Evolutionary conservation across 306 rosid genomes (phyloP).

Genomic region (Fragaria ananassa): DNA sequence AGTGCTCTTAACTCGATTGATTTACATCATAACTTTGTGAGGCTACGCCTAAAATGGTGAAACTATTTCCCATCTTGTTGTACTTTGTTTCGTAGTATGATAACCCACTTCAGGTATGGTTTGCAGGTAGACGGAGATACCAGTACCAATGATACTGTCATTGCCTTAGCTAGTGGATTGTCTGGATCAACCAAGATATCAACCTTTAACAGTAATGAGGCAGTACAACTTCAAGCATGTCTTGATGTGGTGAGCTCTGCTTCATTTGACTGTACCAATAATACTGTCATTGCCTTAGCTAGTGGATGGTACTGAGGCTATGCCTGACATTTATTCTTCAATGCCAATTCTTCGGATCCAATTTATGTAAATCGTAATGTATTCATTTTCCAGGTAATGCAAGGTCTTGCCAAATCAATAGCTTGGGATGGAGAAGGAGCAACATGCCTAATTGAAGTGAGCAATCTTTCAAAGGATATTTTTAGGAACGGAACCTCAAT

Average conservation of each 20-base stretch:
- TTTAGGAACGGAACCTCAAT: neutral
- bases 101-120: conserved; percentile 19
- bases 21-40: neutral
- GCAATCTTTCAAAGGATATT: conserved; percentile 28
- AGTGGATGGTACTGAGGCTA: too few relatives aligned
- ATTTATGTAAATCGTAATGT: conserved; percentile 7
- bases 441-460: conserved; percentile 92
- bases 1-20: neutral
- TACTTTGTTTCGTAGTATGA: neutral
- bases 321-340: neutral
- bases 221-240: conserved; percentile 74
- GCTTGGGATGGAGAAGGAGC: conserved; percentile 99
- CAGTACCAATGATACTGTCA: conserved; percentile 90
- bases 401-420: conserved; percentile 96
- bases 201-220: conserved; percentile 59
- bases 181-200: conserved; percentile 60
- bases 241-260: conserved; percentile 65
- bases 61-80: conserved; percentile 11
- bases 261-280: conserved; percentile 7
- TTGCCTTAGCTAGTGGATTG: conserved; percentile 91
- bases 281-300: too few relatives aligned
- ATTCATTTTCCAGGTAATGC: conserved; percentile 67
- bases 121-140: conserved; percentile 96
- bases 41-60: neutral
- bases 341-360: neutral